Evolutionary conservation across 805 yeast species (phyloP), one percentile per base, ranked within the genome.

Genomic region (Ogataea saltuana): DNA sequence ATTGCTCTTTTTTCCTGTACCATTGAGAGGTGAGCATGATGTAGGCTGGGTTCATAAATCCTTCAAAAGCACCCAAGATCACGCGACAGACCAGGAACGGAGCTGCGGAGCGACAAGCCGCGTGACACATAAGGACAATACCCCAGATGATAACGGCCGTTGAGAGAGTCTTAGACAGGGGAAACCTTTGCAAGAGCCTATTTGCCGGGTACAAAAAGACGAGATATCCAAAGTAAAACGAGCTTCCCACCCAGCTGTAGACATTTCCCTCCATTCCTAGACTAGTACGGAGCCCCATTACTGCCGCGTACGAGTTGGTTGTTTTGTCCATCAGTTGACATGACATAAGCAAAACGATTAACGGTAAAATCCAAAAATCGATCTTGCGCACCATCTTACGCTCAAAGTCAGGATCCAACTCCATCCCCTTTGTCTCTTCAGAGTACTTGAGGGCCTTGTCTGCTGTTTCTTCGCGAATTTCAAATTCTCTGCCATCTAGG

Each of bases 251-350:
- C 63, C 72, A 58, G 37, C 65, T 33, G 48, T 66, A 59, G 53
- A 55, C 56, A 2, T 54, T 49, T 3, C 79, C 77, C 20, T 49
- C 37, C 80, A 82, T 75, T 18, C 69, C 54, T 44, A 78, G 59
- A 47, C 78, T 83, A 2, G 58, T 56, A 41, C 71, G 58, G 16
- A 82, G 53, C 2, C 85, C 86, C 72, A 80, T 56, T 40, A 82
- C 69, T 1, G 85, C 71, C 0, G 86, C 84, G 42, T 71, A 73
- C 17, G 77, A 66, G 36, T 68, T 71, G 3, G 83, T 64, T 16
- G 67, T 62, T 56, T 81, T 81, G 61, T 81, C 88, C 80, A 81
- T 75, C 50, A 69, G 76, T 59, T 80, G 85, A 16, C 36, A 73
- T 59, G 11, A 76, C 69, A 59, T 76, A 75, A 19, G 76, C 51